A percentile compares a stretch with the other conserved stretches of the same genome.
These are phyloP conservation scores for Talaromyces islandicus DNA, from an alignment of 2,329 filamentous ascomycete species.

Conservation along the genomic window DNA sequence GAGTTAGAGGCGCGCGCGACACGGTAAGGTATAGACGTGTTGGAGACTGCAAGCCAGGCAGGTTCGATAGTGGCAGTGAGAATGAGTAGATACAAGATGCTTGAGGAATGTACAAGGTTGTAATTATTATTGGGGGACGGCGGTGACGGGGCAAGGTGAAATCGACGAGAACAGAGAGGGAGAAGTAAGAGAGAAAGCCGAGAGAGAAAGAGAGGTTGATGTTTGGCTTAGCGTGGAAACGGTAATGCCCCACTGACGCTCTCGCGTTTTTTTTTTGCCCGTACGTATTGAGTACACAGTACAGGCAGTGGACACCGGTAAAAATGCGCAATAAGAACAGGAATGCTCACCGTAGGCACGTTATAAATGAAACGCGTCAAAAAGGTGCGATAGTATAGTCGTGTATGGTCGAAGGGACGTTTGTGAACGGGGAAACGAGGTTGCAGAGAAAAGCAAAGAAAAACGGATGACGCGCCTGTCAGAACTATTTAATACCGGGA, in stretches of 20 bases:
- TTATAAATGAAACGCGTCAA: background rate
- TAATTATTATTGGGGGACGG: conserved; percentile 6
- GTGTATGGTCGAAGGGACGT: background rate
- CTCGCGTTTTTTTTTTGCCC: conserved; percentile 6
- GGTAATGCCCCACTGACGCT: conserved; percentile 27
- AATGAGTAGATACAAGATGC: conserved; percentile 8
- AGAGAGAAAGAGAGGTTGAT: conserved; percentile 23
- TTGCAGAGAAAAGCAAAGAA: background rate
- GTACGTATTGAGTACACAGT: background rate
- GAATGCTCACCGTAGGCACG: background rate
- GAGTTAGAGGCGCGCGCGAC: conserved; percentile 8
- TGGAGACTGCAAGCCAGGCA: background rate
- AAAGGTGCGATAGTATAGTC: background rate
- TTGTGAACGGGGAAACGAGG: background rate
- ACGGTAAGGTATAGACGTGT: conserved; percentile 8
- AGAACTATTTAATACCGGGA: background rate
- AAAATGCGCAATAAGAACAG: background rate
- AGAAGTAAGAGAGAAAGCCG: background rate
- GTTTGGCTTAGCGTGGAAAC: conserved; percentile 39
- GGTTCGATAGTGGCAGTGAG: background rate
- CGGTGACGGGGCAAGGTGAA: conserved; percentile 13
- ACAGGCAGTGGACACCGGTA: background rate
- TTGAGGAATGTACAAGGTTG: conserved; percentile 8
- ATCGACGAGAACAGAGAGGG: conserved; percentile 24
- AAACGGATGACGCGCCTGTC: background rate